Percentiles rank a stretch among this genome's conserved stretches.
phyloP scores from a whole-genome alignment of 768 basidiomycete species.

The Termitomyces sp. region DNA sequence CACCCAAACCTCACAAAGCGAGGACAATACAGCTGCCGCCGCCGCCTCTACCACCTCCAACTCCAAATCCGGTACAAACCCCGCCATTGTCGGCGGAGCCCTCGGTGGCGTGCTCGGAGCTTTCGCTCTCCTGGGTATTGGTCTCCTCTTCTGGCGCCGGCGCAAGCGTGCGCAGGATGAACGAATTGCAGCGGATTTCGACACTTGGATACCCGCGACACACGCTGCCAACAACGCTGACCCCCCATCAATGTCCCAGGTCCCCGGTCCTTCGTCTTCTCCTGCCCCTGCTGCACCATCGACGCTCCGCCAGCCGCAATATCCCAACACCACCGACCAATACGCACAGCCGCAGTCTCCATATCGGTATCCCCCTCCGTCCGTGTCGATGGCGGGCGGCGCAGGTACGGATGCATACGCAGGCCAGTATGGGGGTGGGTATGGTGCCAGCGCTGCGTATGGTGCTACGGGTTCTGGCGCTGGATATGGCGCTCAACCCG shows the following conservation, averaged over 20 bases:
- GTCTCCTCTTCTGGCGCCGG: slow-evolving; percentile 8
- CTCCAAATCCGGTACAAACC: background rate
- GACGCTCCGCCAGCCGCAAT: slow-evolving; percentile 3
- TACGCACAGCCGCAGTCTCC: slow-evolving; percentile 8
- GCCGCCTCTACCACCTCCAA: background rate
- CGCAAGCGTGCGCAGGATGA: background rate
- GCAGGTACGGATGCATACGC: background rate
- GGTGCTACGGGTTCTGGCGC: background rate
- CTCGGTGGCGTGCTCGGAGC: slow-evolving; percentile 11
- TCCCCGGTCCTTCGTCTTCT: background rate
- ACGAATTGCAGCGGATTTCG: slow-evolving; percentile 2
- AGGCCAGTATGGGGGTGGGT: background rate
- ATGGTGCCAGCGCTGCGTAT: background rate
- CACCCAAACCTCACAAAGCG: background rate
- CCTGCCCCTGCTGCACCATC: background rate
- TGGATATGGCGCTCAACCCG: background rate
- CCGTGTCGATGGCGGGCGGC: background rate
- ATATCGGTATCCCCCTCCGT: slow-evolving; percentile 13
- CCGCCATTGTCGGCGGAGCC: slow-evolving; percentile 9
- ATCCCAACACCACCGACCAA: background rate
- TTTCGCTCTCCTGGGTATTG: slow-evolving; percentile 1
- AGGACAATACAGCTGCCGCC: background rate
- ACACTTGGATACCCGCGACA: slow-evolving; percentile 12
- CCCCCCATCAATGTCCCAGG: slow-evolving; percentile 2
- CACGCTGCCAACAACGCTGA: no score